Conservation (phyloP, 805 yeast genomes). For the Priceomyces melissophilus region DNA sequence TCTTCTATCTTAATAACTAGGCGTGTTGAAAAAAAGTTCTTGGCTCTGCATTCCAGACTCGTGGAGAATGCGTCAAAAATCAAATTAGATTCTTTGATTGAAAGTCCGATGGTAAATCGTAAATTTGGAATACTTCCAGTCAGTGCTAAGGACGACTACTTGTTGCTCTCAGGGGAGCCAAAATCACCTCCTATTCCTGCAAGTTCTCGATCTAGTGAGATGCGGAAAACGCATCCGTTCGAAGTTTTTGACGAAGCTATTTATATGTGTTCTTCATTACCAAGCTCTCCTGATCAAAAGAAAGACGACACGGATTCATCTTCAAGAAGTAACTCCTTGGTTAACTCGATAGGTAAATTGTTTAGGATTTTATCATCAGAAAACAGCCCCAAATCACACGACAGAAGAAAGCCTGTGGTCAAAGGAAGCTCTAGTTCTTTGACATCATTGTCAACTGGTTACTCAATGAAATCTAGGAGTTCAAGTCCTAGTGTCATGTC, state of each 20-base stretch:
- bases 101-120: slow-evolving; percentile 45
- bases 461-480: slow-evolving; percentile 28
- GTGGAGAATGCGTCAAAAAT: slow-evolving; percentile 24
- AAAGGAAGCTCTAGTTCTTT: slow-evolving; percentile 31
- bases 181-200: slow-evolving; percentile 10
- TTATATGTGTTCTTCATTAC: slow-evolving; percentile 36
- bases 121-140: slow-evolving; percentile 43
- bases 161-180: slow-evolving; percentile 10
- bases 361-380: slow-evolving; percentile 36
- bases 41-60: slow-evolving; percentile 21
- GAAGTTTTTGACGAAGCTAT: slow-evolving; percentile 67
- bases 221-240: slow-evolving; percentile 53
- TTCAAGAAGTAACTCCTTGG: slow-evolving; percentile 21
- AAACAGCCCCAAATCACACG: slow-evolving; percentile 10
- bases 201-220: slow-evolving; percentile 26
- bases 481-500: slow-evolving; percentile 40
- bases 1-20: slow-evolving; percentile 26
- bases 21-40: slow-evolving; percentile 28
- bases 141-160: slow-evolving; percentile 21
- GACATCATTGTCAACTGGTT: slow-evolving; percentile 33
- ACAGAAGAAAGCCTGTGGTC: slow-evolving; percentile 2
- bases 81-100: slow-evolving; percentile 29
- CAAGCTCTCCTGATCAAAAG: slow-evolving; percentile 8
- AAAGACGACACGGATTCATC: slow-evolving; percentile 4
- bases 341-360: slow-evolving; percentile 31